Percentiles rank a stretch among this genome's conserved stretches.
These are phyloP conservation scores for Chloranthus sessilifolius DNA, from an alignment of 164 flowering plant species.

Conservation along the genomic window DNA sequence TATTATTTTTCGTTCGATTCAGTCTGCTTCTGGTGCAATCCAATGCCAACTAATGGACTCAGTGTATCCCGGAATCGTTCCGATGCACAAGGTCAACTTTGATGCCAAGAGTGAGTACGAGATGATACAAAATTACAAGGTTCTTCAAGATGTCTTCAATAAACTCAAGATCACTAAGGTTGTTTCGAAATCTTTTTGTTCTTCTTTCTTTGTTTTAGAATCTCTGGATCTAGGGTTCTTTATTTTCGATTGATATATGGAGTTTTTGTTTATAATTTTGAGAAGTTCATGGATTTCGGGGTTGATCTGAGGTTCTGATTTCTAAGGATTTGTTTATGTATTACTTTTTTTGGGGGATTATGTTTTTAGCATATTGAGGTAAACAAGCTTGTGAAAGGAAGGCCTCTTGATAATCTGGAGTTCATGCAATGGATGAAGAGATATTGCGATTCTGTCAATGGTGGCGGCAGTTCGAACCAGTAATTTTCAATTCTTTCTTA, in stretches of 20 bases:
- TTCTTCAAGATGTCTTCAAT: conserved; percentile 95
- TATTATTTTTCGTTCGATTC: conserved; percentile 2
- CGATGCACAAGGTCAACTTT: conserved; percentile 98
- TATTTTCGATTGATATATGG: background rate
- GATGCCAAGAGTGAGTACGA: conserved; percentile 97
- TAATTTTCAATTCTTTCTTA: conserved; percentile 14
- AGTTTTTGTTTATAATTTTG: background rate
- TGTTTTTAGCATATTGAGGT: conserved; percentile 83
- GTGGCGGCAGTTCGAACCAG: conserved; percentile 52
- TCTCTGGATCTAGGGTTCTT: conserved; percentile 3
- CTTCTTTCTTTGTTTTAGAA: background rate
- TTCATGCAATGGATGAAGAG: conserved; percentile 99
- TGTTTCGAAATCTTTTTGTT: background rate
- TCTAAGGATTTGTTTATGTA: too few relatives aligned
- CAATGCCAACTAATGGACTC: conserved; percentile 97
- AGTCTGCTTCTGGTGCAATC: conserved; percentile 93
- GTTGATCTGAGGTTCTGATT: background rate
- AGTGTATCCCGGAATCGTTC: conserved; percentile 85
- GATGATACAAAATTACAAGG: conserved; percentile 98
- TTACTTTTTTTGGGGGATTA: background rate
- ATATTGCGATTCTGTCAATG: conserved; percentile 83
- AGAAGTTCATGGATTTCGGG: background rate
- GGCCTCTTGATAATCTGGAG: conserved; percentile 96
- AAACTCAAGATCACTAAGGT: conserved; percentile 97
- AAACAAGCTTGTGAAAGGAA: conserved; percentile 81